Conservation (phyloP, 192 early-diverging fungal genomes). For the Gorgonomyces haynaldii region DNA sequence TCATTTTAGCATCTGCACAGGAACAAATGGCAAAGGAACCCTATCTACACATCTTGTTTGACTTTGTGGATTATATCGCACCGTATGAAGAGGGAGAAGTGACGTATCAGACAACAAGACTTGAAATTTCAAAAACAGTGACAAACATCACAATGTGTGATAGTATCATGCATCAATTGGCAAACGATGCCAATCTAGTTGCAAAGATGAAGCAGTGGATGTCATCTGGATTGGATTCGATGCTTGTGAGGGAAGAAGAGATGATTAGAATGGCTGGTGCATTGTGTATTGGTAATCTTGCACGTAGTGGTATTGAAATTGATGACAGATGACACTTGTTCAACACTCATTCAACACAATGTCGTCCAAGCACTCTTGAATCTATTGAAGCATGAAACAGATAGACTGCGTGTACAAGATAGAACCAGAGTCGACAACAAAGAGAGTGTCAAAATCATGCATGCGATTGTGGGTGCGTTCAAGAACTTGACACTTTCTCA, state of each 20-base stretch:
- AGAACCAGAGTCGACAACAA: constrained; percentile 17
- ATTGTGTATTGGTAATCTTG: constrained; percentile 39
- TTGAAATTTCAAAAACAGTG: not conserved
- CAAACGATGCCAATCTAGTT: constrained; percentile 18
- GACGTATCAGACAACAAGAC: not conserved
- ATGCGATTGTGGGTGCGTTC: constrained; percentile 40
- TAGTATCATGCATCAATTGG: constrained; percentile 31
- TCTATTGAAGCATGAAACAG: constrained; percentile 21
- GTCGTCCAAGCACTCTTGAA: constrained; percentile 21
- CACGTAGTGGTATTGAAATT: constrained; percentile 30
- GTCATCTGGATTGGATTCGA: constrained; percentile 14
- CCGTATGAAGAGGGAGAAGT: constrained; percentile 2
- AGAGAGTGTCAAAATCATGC: constrained; percentile 33
- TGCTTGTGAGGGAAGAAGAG: constrained; percentile 23
- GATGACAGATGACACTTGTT: constrained; percentile 26
- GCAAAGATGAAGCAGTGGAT: constrained; percentile 32
- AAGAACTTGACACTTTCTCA: constrained; percentile 40
- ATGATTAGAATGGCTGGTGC: constrained; percentile 44
- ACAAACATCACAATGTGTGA: constrained; percentile 12
- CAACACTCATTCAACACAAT: constrained; percentile 18
- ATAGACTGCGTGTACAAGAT: constrained; percentile 10
- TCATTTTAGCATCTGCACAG: not conserved
- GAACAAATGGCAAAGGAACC: not conserved
- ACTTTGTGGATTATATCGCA: not conserved
- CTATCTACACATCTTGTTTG: not conserved